These are phyloP conservation scores for Podospora anserina DNA, from an alignment of 495 filamentous ascomycete genomes.

Conservation along the genomic window DNA sequence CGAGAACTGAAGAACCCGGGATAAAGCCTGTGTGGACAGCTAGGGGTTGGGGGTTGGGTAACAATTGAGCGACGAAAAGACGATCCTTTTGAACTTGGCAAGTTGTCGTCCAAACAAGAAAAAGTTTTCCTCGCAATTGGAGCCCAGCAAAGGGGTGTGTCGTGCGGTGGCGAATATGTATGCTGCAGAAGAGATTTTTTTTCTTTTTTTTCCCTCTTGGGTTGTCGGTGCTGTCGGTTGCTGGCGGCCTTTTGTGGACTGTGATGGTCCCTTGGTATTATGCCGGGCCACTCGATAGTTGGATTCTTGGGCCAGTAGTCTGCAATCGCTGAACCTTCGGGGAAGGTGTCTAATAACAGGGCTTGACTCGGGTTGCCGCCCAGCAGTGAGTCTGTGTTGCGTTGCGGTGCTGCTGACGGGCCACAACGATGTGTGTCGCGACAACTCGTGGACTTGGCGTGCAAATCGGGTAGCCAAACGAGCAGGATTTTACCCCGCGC, in stretches of 20 bases:
- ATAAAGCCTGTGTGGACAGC: conserved; percentile 3
- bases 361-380: conserved; percentile 13
- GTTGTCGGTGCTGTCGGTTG: conserved; percentile 9
- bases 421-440: neutral
- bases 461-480: conserved; percentile 9
- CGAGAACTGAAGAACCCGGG: conserved; percentile 10
- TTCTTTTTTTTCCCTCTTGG: conserved; percentile 9
- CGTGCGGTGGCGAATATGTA: conserved; percentile 35
- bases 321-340: conserved; percentile 10
- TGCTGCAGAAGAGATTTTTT: conserved; percentile 34
- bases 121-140: conserved; percentile 10
- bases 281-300: conserved; percentile 15
- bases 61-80: neutral
- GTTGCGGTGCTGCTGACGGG: neutral
- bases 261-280: neutral
- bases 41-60: neutral
- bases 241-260: neutral
- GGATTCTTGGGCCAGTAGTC: neutral
- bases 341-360: neutral
- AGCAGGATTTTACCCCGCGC: conserved; percentile 2
- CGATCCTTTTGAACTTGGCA: neutral
- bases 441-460: conserved; percentile 4
- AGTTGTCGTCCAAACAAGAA: neutral
- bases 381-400: neutral
- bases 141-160: conserved; percentile 12